Evolutionary conservation across 1,139 yeast species (phyloP), one percentile per base, ranked within the genome.

Genomic region (Suhomyces kunorum): DNA sequence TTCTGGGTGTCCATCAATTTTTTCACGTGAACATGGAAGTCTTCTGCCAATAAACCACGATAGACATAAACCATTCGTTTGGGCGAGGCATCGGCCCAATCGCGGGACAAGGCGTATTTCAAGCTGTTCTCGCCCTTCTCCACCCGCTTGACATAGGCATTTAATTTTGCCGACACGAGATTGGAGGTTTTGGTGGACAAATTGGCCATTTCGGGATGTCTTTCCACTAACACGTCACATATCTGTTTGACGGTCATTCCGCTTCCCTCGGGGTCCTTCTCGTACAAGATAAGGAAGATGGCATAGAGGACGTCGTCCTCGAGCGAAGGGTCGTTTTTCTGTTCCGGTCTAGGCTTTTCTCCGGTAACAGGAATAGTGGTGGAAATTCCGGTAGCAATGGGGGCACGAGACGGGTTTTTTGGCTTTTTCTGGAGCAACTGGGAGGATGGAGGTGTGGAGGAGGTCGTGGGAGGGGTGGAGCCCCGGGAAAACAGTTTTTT

Each of bases 81-180:
- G 34, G 95, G 95, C 5, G 87, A 81, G 12, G 90, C 87, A 59
- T 83, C 90, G 3, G 92, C 90, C 95, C 95, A 86, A 59, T 85
- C 92, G 63, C 95, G 75, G 3, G 88, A 81, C 38, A 86, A 66
- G 17, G 92, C 87, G 58, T 85, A 85, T 44, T 76, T 76, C 54
- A 86, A 70, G 35, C 79, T 75, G 47, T 80, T 71, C 57, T 85
- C 94, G 48, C 92, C 92, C 72, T 78, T 81, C 60, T 86, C 94
- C 23, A 85, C 87, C 52, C 89, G 74, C 57, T 86, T 86, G 34
- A 85, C 92, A 54, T 86, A 86, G 14, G 94, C 92, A 58, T 86
- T 86, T 51, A 86, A 67, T 56, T 86, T 86, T 11, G 95, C 95
- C 51, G 85, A 77, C 3, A 86, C 90, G 50, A 86, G 64, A 58